Evolutionary conservation across 352 stramenopile species (phyloP).

Genomic region (Pythium guiyangense): DNA sequence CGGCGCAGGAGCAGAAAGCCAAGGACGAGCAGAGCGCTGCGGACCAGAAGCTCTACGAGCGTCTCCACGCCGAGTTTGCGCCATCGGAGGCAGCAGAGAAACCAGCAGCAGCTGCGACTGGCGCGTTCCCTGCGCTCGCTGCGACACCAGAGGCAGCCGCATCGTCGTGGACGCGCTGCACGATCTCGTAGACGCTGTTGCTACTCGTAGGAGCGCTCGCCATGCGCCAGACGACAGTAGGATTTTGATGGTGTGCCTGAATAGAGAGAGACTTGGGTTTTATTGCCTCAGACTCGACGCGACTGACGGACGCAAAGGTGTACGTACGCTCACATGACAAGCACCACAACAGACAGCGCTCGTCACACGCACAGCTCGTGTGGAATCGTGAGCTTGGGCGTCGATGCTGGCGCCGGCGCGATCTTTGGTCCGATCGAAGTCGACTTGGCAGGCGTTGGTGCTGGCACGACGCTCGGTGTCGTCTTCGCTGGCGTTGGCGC

Average conservation of each 20-base stretch:
- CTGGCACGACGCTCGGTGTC: constrained; percentile 1
- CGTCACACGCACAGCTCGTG: constrained; percentile 13
- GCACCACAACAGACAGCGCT: background rate
- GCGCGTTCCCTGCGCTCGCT: constrained; percentile 10
- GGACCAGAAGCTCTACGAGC: constrained; percentile 29
- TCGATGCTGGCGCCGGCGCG: constrained; percentile 5
- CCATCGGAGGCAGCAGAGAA: constrained; percentile 6
- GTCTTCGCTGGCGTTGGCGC: constrained; percentile 13
- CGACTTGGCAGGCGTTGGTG: constrained; percentile 10
- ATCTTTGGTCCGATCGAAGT: constrained; percentile 1
- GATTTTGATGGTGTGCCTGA: constrained; percentile 1
- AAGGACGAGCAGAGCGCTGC: constrained; percentile 21
- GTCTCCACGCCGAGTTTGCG: constrained; percentile 12
- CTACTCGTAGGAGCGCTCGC: constrained; percentile 6
- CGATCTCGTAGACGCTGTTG: constrained; percentile 41
- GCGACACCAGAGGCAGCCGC: constrained; percentile 17
- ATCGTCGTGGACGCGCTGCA: constrained; percentile 49
- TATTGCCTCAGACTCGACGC: too few relatives aligned
- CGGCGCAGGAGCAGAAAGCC: constrained; percentile 20
- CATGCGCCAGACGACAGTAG: background rate
- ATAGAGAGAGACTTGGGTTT: too few relatives aligned
- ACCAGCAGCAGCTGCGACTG: background rate
- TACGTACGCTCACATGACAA: background rate
- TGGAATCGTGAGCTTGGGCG: constrained; percentile 3
- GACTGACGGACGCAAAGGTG: background rate